Conservation (phyloP, 495 filamentous ascomycete genomes). For the Aspergillus ellipticus region DNA sequence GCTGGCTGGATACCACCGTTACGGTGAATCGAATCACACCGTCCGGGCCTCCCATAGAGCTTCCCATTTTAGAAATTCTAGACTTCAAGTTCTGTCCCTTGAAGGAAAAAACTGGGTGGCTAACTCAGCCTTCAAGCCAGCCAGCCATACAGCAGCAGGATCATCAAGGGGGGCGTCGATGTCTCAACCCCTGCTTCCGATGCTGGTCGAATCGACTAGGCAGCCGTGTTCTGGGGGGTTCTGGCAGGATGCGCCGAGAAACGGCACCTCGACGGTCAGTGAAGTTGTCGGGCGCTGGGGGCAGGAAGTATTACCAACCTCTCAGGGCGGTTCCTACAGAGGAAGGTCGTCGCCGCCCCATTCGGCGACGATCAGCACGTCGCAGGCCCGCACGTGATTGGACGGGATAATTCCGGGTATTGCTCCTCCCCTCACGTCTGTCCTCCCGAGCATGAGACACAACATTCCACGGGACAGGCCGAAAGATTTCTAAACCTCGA, state of each 20-base stretch:
- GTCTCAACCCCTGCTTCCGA: constrained; percentile 4
- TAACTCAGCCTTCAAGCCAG: neutral
- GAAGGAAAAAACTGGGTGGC: neutral
- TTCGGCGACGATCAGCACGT: constrained; percentile 1
- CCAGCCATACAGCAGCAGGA: neutral
- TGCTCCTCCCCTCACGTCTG: neutral
- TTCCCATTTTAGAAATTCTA: constrained; percentile 6
- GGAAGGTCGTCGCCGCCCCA: constrained; percentile 1
- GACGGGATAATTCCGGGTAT: neutral
- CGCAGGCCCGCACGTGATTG: neutral
- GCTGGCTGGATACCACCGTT: constrained; percentile 1
- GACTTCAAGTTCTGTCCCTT: neutral
- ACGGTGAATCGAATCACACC: neutral
- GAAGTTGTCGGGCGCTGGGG: neutral
- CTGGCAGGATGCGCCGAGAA: neutral
- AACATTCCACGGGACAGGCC: constrained; percentile 5
- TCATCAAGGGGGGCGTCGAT: constrained; percentile 2
- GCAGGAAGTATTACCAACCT: neutral
- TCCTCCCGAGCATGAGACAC: constrained; percentile 4
- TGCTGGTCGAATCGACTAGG: neutral
- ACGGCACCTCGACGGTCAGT: neutral
- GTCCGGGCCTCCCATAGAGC: neutral
- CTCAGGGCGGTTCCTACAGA: neutral
- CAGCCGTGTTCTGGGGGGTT: neutral
- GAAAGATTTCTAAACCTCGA: neutral